Base-by-base conservation (phyloP, 2,329 filamentous ascomycete genomes). In the Penicillium sp. region DNA sequence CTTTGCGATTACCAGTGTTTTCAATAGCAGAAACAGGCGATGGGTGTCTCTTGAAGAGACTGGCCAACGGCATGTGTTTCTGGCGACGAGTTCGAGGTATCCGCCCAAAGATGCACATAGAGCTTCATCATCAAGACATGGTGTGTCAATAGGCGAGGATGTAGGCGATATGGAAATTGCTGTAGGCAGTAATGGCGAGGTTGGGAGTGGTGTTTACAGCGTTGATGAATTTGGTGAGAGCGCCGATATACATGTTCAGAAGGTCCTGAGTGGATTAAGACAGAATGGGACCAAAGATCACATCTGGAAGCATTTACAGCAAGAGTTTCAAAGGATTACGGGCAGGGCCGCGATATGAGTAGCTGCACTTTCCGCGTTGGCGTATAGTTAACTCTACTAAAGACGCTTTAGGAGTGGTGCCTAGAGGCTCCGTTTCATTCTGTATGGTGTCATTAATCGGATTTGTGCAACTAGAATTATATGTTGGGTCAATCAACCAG, bases 11-110 rank as follows among this genome's bases (percentile, higher is more conserved):
- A n/a, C 21, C 8, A 18, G 5, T n/a, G 12, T 38, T 6, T n/a
- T 43, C 6, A 45, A 5, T 3, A 45, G 5, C 21, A 21, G n/a
- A n/a, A n/a, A n/a, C n/a, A 26, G 9, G 23, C 1, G 33, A 52
- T 26, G 9, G 53, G 63, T 7, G n/a, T 57, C 61, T 2, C 38
- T 63, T 9, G 57, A 69, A 45, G 75, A 79, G 59, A 72, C 70
- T 24, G 77, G 76, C 1, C 73, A 78, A 60, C 67, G 77, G n/a
- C 74, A 78, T 63, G 62, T 77, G 56, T 78, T 74, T 55, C 62
- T 61, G 14, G 68, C 66, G 6, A 75, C 69, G 18, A 73, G 66
- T 59, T 62, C 56, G 3, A 62, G 63, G 26, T 75, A 66, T 56
- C 56, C 62, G 16, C 30, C 59, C n/a, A 52, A 54, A 40, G 4